Base-by-base conservation (phyloP, 148 eudicot genomes). In the Silene uniflora region DNA sequence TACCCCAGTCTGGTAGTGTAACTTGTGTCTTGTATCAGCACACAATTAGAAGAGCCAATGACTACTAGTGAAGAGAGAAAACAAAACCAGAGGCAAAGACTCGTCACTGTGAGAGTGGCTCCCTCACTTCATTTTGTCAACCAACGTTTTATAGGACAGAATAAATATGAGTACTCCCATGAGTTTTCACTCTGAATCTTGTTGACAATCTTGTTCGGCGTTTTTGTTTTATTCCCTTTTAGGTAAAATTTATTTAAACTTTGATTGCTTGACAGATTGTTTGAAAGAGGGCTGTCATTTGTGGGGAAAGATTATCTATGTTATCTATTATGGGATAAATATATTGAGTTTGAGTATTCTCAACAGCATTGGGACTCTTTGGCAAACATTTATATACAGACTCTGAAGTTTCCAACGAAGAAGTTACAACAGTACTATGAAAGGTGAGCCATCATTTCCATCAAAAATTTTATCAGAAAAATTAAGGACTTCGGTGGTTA, bases 241-340 rank as follows among this genome's bases (percentile, higher is more conserved):
- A 67, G 44, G 69, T 35, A 62, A 60, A 19, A 10, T 67, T 32
- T 10, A 9, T 6, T 62, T 55, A 2, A 18, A 63, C 21, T 17
- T 62, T 69, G 32, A 5, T 59, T 62, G 16, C 19, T 24, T 18
- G 47, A 39, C 91, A 94, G 98, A 71, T 86, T 91, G 78, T 91
- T 91, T 84, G 80, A 79, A 74, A 88, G 89, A 89, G 98, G 86
- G 62, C 35, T 91, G 65, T 89, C 89, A 18, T 86, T 79, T 84
- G 90, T 94, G 74, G 96, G 91, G 76, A 94, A 85, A 76, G 97
- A 94, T 83, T 94, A 88, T 84, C 79, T 75, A 52, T 91, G 96
- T 77, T 83, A 91, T 87, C 80, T 67, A 64, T 77, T 94, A 47
- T 94, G 98, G 98, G 95, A 94, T 79, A 86, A 82, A 69, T 94